A percentile compares a stretch with the other conserved stretches of the same genome.
Conservation (phyloP, 2,329 filamentous ascomycete genomes). For the Periglandula ipomoeae region DNA sequence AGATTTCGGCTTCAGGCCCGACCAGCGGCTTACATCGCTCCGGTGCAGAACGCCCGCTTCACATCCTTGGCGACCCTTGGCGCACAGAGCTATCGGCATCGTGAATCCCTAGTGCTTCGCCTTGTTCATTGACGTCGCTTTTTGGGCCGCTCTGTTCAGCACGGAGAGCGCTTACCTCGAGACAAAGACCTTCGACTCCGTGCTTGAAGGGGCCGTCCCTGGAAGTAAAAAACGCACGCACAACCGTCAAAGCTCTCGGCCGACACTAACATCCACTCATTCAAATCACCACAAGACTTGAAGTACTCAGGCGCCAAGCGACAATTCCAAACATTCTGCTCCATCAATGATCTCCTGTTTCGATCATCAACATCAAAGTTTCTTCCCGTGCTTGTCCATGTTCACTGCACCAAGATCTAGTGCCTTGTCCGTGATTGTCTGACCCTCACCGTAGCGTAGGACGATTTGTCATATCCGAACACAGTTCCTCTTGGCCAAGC, state of each 20-base stretch:
- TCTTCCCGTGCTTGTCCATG: too few relatives aligned
- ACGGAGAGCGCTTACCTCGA: too few relatives aligned
- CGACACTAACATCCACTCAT: neutral
- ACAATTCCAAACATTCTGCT: neutral
- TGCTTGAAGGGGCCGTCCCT: neutral
- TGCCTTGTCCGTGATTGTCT: neutral
- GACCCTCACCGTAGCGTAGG: neutral
- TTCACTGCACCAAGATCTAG: too few relatives aligned
- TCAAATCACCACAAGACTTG: neutral
- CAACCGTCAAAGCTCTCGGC: neutral
- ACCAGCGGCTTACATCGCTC: too few relatives aligned
- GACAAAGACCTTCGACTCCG: neutral
- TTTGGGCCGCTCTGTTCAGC: too few relatives aligned
- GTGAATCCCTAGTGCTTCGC: neutral
- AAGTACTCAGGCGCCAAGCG: neutral
- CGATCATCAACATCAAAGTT: neutral
- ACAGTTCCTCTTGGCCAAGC: neutral
- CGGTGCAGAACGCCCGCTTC: too few relatives aligned
- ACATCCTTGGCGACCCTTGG: too few relatives aligned
- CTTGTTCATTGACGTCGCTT: too few relatives aligned
- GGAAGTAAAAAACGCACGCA: neutral
- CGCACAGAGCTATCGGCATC: too few relatives aligned
- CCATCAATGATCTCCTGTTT: neutral
- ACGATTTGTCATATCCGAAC: too few relatives aligned
- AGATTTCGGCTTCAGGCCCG: neutral